These are phyloP conservation scores for Calycina herbarum DNA, from an alignment of 2,329 filamentous ascomycete species.

Conservation along the genomic window DNA sequence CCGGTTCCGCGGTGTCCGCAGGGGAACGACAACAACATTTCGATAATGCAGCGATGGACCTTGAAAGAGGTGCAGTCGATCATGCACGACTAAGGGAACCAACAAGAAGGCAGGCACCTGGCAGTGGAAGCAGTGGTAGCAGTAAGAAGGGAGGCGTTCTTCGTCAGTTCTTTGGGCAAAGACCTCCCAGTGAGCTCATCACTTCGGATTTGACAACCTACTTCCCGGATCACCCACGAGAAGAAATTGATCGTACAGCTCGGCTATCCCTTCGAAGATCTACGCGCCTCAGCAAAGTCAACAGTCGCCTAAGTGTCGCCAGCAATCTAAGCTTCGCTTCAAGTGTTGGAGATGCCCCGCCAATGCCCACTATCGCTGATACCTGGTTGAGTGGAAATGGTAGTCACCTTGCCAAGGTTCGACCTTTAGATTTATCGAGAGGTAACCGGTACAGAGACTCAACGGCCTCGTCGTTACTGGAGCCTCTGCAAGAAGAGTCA, in stretches of 20 bases:
- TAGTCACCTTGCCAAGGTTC: slow-evolving; percentile 52
- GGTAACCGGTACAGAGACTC: slow-evolving; percentile 72
- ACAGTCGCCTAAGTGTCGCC: slow-evolving; percentile 88
- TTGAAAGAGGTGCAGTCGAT: slow-evolving; percentile 44
- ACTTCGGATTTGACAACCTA: slow-evolving; percentile 95
- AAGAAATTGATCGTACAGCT: slow-evolving; percentile 94
- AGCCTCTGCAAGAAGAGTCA: slow-evolving; percentile 89
- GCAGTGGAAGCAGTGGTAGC: slow-evolving; percentile 8
- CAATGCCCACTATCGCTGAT: slow-evolving; percentile 93
- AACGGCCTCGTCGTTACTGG: slow-evolving; percentile 82
- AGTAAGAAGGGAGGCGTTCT: slow-evolving; percentile 57
- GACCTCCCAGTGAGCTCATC: slow-evolving; percentile 95
- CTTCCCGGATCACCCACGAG: slow-evolving; percentile 91
- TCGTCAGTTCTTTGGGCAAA: slow-evolving; percentile 83
- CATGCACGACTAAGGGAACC: slow-evolving; percentile 39
- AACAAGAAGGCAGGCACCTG: slow-evolving; percentile 23
- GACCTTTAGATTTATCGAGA: slow-evolving; percentile 45
- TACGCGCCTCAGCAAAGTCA: slow-evolving; percentile 85
- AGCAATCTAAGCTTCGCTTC: slow-evolving; percentile 93
- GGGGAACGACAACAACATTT: slow-evolving; percentile 67
- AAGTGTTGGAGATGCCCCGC: slow-evolving; percentile 87
- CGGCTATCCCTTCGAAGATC: slow-evolving; percentile 90
- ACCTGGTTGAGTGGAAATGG: slow-evolving; percentile 74
- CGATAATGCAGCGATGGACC: slow-evolving; percentile 56
- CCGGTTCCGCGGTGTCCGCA: slow-evolving; percentile 38